These are phyloP conservation scores for Kewa caespitosa DNA, from an alignment of 179 eudicot species.

Conservation along the genomic window DNA sequence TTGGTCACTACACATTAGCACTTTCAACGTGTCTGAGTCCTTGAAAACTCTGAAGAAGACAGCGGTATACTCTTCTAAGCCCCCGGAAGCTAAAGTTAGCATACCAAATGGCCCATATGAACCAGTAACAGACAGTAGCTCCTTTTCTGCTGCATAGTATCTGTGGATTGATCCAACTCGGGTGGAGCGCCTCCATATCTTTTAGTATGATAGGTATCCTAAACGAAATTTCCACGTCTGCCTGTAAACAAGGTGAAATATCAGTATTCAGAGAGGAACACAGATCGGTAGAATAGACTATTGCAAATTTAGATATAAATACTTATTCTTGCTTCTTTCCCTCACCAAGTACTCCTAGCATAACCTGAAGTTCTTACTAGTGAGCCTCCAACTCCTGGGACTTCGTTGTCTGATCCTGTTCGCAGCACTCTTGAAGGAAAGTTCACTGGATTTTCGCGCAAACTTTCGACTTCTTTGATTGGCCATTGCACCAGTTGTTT, in stretches of 20 bases:
- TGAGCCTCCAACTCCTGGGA: constrained; percentile 23
- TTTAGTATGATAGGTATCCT: constrained; percentile 27
- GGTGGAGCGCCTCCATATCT: constrained; percentile 45
- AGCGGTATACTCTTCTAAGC: constrained; percentile 38
- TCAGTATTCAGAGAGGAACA: background rate
- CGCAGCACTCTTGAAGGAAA: constrained; percentile 21
- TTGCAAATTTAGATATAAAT: background rate
- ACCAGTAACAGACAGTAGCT: constrained; percentile 38
- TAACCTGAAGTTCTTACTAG: too few relatives aligned
- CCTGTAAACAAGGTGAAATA: constrained; percentile 27
- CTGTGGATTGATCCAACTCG: constrained; percentile 52
- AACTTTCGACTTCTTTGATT: constrained; percentile 45
- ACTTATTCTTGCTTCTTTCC: too few relatives aligned
- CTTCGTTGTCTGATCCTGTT: constrained; percentile 40
- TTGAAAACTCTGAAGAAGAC: constrained; percentile 57
- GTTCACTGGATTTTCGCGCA: constrained; percentile 37
- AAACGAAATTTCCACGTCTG: constrained; percentile 63
- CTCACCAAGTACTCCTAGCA: too few relatives aligned
- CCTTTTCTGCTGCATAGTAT: constrained; percentile 49
- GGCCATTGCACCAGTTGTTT: constrained; percentile 77
- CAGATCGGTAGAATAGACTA: background rate
- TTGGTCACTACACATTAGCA: constrained; percentile 67
- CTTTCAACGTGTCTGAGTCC: constrained; percentile 33
- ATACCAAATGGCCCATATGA: constrained; percentile 76
- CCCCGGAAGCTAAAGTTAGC: constrained; percentile 47